Evolutionary conservation across 2,329 filamentous ascomycete genomes (phyloP).

Genomic region (Penicillium sp.): DNA sequence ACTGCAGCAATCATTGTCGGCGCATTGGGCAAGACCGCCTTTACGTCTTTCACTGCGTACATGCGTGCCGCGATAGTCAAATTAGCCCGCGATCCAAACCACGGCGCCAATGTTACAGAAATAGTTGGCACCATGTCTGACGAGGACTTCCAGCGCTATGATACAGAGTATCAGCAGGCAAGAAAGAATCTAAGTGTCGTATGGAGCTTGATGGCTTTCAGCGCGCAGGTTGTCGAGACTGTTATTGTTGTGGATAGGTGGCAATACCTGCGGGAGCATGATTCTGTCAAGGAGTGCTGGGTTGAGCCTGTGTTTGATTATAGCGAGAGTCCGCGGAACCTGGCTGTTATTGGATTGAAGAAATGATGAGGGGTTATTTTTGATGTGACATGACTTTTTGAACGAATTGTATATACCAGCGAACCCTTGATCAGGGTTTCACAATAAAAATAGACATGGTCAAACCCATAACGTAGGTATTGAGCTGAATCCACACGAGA

Average conservation of each 20-base stretch:
- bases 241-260: conserved; percentile 88
- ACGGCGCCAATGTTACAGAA: conserved; percentile 61
- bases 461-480: too few relatives aligned
- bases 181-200: conserved; percentile 82
- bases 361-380: conserved; percentile 37
- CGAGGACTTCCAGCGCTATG: conserved; percentile 72
- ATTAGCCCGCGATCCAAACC: conserved; percentile 61
- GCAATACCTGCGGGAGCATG: conserved; percentile 80
- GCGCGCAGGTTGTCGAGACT: conserved; percentile 83
- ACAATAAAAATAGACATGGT: neutral
- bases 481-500: too few relatives aligned
- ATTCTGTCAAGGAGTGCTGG: conserved; percentile 74
- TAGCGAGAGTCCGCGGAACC: conserved; percentile 76
- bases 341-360: conserved; percentile 92
- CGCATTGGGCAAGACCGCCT: conserved; percentile 76
- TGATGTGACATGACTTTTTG: neutral
- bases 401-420: neutral
- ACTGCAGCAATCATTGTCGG: conserved; percentile 71
- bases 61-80: conserved; percentile 79
- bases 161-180: conserved; percentile 59
- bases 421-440: neutral
- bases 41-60: conserved; percentile 72
- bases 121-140: conserved; percentile 70
- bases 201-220: conserved; percentile 96
- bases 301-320: conserved; percentile 94